phyloP scores from a whole-genome alignment of 176 grass and related monocot genomes.

The Melocanna baccifera region DNA sequence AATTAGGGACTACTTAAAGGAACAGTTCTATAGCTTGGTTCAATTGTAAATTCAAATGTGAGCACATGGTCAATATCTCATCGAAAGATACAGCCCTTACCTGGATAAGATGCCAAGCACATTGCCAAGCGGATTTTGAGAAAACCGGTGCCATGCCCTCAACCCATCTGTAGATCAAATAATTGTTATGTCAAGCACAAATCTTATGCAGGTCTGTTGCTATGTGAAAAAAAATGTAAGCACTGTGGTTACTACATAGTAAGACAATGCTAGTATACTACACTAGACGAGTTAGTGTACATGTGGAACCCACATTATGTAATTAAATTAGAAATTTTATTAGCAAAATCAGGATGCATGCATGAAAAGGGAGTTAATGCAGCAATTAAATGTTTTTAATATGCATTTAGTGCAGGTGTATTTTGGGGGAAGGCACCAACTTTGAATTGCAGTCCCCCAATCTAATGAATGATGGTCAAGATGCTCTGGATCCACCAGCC shows the following conservation, averaged over 20 bases:
- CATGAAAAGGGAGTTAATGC: not conserved
- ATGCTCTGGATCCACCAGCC: not conserved
- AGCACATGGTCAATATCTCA: constrained; percentile 10
- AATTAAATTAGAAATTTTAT: not conserved
- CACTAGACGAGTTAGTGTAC: not conserved
- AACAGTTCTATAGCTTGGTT: not conserved
- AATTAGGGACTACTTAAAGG: not conserved
- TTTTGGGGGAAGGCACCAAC: not conserved
- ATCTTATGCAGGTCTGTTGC: constrained; percentile 1
- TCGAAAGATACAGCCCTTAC: constrained; percentile 26
- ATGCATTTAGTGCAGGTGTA: not conserved
- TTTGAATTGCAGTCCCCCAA: not conserved
- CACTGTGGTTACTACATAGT: not conserved
- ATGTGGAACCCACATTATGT: not conserved
- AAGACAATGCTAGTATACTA: constrained; percentile 2
- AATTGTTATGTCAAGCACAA: constrained; percentile 11
- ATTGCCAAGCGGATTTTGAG: constrained; percentile 80
- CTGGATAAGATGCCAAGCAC: constrained; percentile 97
- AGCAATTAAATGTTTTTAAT: not conserved
- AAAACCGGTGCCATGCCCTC: constrained; percentile 89
- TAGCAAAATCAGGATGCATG: not conserved
- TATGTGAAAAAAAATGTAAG: not conserved
- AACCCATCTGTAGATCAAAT: constrained; percentile 69
- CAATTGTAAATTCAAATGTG: not conserved
- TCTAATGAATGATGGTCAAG: not conserved